These are phyloP conservation scores for Ophiostoma montium DNA, from an alignment of 2,329 filamentous ascomycete genomes.

Conservation along the genomic window DNA sequence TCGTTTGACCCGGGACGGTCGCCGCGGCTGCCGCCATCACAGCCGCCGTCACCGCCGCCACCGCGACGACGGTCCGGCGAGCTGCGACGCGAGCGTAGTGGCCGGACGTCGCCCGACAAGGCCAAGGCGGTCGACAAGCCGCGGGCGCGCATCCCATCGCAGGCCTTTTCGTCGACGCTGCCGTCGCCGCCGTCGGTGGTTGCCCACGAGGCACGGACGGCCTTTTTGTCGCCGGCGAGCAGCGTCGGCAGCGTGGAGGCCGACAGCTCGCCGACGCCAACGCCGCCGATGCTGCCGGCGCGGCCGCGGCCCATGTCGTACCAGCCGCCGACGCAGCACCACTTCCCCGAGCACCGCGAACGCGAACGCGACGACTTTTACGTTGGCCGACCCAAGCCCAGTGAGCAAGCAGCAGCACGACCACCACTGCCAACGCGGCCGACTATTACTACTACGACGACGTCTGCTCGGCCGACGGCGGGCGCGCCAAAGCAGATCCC, in stretches of 20 bases:
- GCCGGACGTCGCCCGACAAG: conserved; percentile 25
- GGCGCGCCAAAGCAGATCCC: background rate
- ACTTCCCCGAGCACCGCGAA: conserved; percentile 1
- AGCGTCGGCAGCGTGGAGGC: conserved; percentile 48
- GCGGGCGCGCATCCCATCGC: conserved; percentile 19
- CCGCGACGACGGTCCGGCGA: conserved; percentile 50
- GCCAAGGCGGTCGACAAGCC: conserved; percentile 42
- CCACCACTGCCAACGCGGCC: conserved; percentile 38
- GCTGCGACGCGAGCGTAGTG: conserved; percentile 24
- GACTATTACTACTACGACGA: conserved; percentile 9
- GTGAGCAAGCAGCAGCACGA: conserved; percentile 14
- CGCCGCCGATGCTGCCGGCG: conserved; percentile 33
- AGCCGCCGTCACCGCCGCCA: conserved; percentile 49
- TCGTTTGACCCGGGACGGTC: conserved; percentile 32
- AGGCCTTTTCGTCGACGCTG: conserved; percentile 5
- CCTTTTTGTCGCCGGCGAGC: conserved; percentile 75
- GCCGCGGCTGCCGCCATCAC: conserved; percentile 31
- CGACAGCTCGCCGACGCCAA: conserved; percentile 32
- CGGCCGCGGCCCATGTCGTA: conserved; percentile 19
- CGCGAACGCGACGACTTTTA: conserved; percentile 19
- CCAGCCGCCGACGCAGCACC: background rate
- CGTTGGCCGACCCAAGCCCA: background rate
- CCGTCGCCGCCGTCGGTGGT: background rate
- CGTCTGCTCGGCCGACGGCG: background rate
- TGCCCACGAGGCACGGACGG: conserved; percentile 41